Evolutionary conservation across 2,329 filamentous ascomycete species (phyloP).

Genomic region (Septoria petroselini): DNA sequence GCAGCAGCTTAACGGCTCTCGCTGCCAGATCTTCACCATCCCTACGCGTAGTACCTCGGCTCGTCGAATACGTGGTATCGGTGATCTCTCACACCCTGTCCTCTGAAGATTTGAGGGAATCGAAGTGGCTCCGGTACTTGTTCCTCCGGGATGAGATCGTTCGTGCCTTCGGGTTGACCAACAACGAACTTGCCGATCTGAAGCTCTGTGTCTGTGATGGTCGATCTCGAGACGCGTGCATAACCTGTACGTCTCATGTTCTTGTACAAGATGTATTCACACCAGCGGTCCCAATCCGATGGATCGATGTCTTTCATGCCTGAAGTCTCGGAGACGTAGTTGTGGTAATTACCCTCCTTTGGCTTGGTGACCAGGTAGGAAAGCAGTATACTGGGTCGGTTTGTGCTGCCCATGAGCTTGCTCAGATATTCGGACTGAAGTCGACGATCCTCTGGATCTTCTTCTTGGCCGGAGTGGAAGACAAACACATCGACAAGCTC

Average conservation of each 20-base stretch:
- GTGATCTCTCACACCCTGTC: conserved; percentile 83
- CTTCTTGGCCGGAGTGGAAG: conserved; percentile 97
- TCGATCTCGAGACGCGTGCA: conserved; percentile 79
- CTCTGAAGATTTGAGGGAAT: conserved; percentile 82
- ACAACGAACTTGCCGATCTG: conserved; percentile 94
- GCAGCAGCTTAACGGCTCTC: no score
- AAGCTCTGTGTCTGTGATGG: conserved; percentile 95
- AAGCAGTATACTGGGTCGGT: conserved; percentile 78
- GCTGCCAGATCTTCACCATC: background rate
- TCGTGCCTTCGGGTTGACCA: conserved; percentile 60
- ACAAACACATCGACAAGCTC: conserved; percentile 90
- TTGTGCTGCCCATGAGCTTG: conserved; percentile 78
- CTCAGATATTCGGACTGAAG: conserved; percentile 83
- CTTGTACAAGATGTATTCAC: conserved; percentile 98
- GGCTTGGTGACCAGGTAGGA: conserved; percentile 92
- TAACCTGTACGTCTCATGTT: conserved; percentile 81
- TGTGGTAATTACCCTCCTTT: conserved; percentile 91
- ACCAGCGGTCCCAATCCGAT: conserved; percentile 95
- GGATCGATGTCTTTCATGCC: conserved; percentile 95
- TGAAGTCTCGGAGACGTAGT: conserved; percentile 78
- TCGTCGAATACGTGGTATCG: conserved; percentile 93
- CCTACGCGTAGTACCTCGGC: conserved; percentile 63
- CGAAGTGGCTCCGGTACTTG: conserved; percentile 72
- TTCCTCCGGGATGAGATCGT: conserved; percentile 66
- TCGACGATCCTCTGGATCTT: conserved; percentile 86